Conservation (phyloP, 345 rosid genomes). For the Hevea brasiliensis region DNA sequence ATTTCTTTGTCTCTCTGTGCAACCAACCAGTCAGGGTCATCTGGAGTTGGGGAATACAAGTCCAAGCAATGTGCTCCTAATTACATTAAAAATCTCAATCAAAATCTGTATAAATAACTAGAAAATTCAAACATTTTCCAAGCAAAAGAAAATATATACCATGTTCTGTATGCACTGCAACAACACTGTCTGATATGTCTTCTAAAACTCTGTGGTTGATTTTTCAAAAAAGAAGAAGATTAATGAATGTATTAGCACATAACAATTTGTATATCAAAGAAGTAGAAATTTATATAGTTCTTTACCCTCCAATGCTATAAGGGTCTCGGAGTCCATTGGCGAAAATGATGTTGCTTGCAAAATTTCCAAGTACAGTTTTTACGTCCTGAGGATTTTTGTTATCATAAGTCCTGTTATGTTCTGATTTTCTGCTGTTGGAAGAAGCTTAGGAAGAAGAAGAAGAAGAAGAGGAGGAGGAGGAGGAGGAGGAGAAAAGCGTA, state of each 20-base stretch:
- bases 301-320: too few species aligned
- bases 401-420: neutral
- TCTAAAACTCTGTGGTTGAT: too few species aligned
- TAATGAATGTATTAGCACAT: neutral
- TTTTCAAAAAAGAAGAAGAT: neutral
- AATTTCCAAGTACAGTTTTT: too few species aligned
- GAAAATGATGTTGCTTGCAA: too few species aligned
- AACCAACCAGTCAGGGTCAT: constrained; percentile 44
- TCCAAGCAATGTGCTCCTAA: constrained; percentile 52
- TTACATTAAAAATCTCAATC: neutral
- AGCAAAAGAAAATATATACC: too few species aligned
- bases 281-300: neutral
- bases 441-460: neutral
- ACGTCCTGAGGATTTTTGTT: constrained; percentile 34
- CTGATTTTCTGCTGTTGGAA: neutral
- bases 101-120: neutral
- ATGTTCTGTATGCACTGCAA: too few species aligned
- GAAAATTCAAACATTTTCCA: neutral
- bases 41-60: constrained; percentile 7
- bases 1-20: constrained; percentile 37
- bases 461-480: too few species aligned
- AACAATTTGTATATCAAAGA: neutral
- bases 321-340: too few species aligned
- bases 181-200: too few species aligned
- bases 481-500: too few species aligned